Conservation (phyloP, 352 stramenopile species). For the Pythium dissotocum region DNA sequence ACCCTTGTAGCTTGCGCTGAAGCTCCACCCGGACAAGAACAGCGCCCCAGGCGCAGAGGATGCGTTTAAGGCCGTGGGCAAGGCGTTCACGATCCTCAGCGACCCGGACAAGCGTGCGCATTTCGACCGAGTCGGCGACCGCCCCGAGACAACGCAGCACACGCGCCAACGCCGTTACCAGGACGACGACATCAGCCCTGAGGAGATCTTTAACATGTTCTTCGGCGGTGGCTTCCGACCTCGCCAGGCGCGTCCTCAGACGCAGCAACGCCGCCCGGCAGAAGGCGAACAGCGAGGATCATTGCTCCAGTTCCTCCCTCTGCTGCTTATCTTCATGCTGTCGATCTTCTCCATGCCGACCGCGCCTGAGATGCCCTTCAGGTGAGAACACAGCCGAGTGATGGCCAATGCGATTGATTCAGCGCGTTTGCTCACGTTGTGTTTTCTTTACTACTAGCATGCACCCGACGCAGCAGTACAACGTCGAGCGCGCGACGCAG, state of each 20-base stretch:
- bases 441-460: slow-evolving; percentile 46
- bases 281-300: slow-evolving; percentile 46
- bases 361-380: slow-evolving; percentile 75
- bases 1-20: slow-evolving; percentile 71
- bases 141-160: slow-evolving; percentile 39
- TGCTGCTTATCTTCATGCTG: slow-evolving; percentile 86
- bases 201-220: slow-evolving; percentile 94
- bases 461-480: slow-evolving; percentile 73
- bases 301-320: slow-evolving; percentile 80
- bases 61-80: slow-evolving; percentile 95
- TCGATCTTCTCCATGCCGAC: slow-evolving; percentile 79
- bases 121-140: slow-evolving; percentile 83
- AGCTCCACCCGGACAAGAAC: slow-evolving; percentile 95
- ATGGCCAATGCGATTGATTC: no score
- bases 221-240: slow-evolving; percentile 82
- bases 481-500: slow-evolving; percentile 70
- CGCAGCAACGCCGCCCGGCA: slow-evolving; percentile 45
- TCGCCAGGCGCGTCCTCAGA: slow-evolving; percentile 41
- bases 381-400: slow-evolving; percentile 24
- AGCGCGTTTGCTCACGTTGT: background rate
- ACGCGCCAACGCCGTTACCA: slow-evolving; percentile 53
- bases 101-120: slow-evolving; percentile 87
- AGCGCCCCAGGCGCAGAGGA: slow-evolving; percentile 95
- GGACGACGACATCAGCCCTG: slow-evolving; percentile 85
- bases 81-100: slow-evolving; percentile 93